Base-by-base conservation (phyloP, 805 yeast species). In the Clavispora santaluciae region DNA sequence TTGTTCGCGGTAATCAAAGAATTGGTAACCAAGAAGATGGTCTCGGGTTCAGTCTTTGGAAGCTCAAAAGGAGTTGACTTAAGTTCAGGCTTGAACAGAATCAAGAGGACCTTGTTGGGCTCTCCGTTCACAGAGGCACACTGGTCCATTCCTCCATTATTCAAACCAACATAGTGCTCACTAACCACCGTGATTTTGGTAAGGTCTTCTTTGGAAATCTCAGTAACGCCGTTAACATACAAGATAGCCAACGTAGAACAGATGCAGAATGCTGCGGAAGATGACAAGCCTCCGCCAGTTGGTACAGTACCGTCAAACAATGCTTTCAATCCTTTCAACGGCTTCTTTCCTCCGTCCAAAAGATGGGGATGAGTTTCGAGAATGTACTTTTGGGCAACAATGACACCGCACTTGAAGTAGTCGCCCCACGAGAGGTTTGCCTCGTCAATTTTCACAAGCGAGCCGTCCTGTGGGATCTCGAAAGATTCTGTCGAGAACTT, bases 131-230 rank as follows among this genome's bases (percentile, higher is more conserved):
- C 71, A 0, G 84, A 76, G 3, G 88, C 89, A 36, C 83, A 73
- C 61, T 83, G 89, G 56, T 83, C 89, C 84, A 83, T 76, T 29
- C 89, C 88, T n/a, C 89, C 90, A 25, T 82, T 78, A 56, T 79
- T 82, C 39, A 83, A 84, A 25, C 89, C 89, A 26, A 83, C 78
- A 40, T 77, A 77, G 60, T 81, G 86, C 55, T 83, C 89, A 29
- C 81, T 76, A 5, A 75, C 77, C 31, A 78, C 80, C 5, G 88
- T 79, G 38, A 82, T 76, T 40, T 64, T 60, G 15, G 83, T 78
- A 44, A 83, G 65, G 42, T 72, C 79, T 12, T 69, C 56, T 53
- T 79, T 79, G 40, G 75, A 46, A 28, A 81, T 60, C 2, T 50
- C 41, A 1, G 36, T 40, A 18, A 70, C 59, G n/a, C 75, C 75